Conservation (phyloP, 495 filamentous ascomycete species). For the Penicillium waksmanii region DNA sequence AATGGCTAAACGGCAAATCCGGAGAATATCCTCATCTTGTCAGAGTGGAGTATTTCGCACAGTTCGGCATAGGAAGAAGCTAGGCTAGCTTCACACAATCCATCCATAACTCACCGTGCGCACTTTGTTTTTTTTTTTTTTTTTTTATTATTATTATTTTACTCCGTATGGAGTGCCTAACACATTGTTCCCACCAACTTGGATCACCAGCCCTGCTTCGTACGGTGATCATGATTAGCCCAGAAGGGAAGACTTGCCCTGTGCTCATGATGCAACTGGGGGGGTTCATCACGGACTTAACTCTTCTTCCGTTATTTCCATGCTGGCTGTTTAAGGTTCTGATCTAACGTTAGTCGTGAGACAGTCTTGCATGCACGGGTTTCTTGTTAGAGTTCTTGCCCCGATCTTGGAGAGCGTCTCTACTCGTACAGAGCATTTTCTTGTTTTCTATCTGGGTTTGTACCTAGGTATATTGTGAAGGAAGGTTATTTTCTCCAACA, state of each 20-base stretch:
- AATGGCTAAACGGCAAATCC: no score
- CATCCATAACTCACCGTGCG: no score
- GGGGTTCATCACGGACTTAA: slow-evolving; percentile 2
- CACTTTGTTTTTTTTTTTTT: neutral
- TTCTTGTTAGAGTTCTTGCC: neutral
- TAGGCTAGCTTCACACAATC: no score
- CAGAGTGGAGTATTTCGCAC: no score
- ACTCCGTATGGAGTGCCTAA: neutral
- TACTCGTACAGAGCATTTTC: no score
- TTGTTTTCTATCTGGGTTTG: no score
- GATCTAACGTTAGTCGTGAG: neutral
- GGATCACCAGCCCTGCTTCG: neutral
- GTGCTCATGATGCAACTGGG: slow-evolving; percentile 5
- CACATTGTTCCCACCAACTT: neutral
- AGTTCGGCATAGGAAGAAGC: no score
- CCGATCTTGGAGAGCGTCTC: neutral
- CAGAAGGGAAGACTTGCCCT: slow-evolving; percentile 2
- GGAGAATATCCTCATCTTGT: no score
- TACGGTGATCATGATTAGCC: neutral
- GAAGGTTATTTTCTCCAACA: no score
- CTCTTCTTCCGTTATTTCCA: neutral
- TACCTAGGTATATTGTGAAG: no score
- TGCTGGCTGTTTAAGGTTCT: slow-evolving; percentile 1
- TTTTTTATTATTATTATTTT: neutral
- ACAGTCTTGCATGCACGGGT: neutral